These are phyloP conservation scores for Haplographium delicatum DNA, from an alignment of 495 filamentous ascomycete genomes.

Conservation along the genomic window DNA sequence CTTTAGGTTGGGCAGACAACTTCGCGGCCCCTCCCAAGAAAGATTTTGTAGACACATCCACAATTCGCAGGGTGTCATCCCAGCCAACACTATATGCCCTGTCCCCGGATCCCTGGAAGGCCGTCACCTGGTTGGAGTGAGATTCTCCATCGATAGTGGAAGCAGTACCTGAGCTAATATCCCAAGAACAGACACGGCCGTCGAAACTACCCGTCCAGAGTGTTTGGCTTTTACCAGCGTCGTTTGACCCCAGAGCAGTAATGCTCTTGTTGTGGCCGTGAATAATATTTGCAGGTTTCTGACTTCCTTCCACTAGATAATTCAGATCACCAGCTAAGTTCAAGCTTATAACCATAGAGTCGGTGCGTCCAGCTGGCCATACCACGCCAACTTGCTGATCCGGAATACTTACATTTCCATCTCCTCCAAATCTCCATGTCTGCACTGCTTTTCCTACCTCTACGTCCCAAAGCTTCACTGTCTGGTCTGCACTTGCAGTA, in stretches of 20 bases:
- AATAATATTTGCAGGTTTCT: constrained; percentile 63
- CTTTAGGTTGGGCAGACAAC: constrained; percentile 47
- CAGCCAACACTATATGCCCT: constrained; percentile 82
- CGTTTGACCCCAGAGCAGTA: constrained; percentile 59
- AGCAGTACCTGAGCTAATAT: constrained; percentile 60
- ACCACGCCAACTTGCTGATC: constrained; percentile 95
- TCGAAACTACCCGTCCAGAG: constrained; percentile 90
- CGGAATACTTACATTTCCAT: constrained; percentile 63
- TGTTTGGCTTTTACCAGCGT: constrained; percentile 41
- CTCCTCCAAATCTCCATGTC: constrained; percentile 84
- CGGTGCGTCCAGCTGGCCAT: constrained; percentile 78
- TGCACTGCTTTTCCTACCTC: constrained; percentile 70
- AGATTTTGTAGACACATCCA: constrained; percentile 52
- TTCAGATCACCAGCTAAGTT: constrained; percentile 85
- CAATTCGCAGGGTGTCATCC: constrained; percentile 86
- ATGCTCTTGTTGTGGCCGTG: constrained; percentile 94
- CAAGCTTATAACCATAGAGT: constrained; percentile 83
- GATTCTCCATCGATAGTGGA: constrained; percentile 66
- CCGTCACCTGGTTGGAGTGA: constrained; percentile 79
- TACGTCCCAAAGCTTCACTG: constrained; percentile 84
- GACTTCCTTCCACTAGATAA: constrained; percentile 69
- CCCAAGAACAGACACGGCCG: constrained; percentile 79
- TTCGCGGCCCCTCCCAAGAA: constrained; percentile 43
- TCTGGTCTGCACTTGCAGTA: constrained; percentile 90
- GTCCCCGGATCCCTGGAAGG: constrained; percentile 56